A percentile compares a stretch with the other conserved stretches of the same genome.
Evolutionary conservation across 345 rosid genomes (phyloP).

Genomic region (Sapria himalayana): DNA sequence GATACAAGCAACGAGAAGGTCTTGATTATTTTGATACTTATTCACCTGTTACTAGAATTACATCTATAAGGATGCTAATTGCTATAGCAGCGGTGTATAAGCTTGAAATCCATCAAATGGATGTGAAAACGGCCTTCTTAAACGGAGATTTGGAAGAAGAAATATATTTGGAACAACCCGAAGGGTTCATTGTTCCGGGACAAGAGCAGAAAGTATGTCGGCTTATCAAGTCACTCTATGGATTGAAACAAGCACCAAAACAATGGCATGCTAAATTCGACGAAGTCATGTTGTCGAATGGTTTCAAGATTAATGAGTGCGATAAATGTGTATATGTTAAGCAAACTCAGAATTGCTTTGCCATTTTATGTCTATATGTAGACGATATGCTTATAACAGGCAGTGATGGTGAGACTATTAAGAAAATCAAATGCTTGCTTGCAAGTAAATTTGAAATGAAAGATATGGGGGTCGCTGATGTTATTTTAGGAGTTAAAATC

Average conservation of each 20-base stretch:
- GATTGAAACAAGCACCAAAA: neutral
- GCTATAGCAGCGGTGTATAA: neutral
- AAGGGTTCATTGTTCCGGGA: neutral
- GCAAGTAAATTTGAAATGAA: neutral
- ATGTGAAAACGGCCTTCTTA: neutral
- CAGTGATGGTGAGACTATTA: accelerated
- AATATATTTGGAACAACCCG: neutral
- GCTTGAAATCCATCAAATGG: neutral
- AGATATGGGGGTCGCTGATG: neutral
- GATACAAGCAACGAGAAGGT: neutral
- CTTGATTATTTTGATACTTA: neutral
- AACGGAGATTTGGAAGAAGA: neutral
- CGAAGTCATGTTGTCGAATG: neutral
- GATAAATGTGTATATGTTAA: neutral
- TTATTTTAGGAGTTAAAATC: too few relatives aligned
- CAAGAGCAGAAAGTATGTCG: neutral
- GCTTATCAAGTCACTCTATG: neutral
- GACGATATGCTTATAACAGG: neutral
- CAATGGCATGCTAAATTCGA: neutral
- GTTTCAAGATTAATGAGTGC: too few relatives aligned
- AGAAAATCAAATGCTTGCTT: neutral
- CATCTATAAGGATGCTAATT: neutral
- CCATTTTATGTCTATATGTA: neutral
- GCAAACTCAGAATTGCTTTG: neutral
- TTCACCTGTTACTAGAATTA: neutral